A percentile compares a stretch with the other conserved stretches of the same genome.
Evolutionary conservation across 805 yeast genomes (phyloP).

Genomic region (Kregervanrija pseudodelftensis): DNA sequence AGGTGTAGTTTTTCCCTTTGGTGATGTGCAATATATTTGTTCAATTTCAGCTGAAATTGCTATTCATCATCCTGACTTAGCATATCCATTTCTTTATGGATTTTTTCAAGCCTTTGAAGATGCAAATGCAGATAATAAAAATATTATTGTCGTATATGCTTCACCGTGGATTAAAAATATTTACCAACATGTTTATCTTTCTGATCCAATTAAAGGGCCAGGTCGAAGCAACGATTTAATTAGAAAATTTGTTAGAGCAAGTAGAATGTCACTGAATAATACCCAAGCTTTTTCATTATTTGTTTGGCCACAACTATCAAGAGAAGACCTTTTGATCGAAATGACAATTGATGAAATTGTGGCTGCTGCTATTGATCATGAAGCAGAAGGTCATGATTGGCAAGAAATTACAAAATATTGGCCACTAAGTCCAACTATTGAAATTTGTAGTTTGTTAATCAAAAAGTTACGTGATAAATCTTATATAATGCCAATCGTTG

Average conservation of each 20-base stretch:
- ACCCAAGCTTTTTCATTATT: constrained; percentile 49
- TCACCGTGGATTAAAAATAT: constrained; percentile 74
- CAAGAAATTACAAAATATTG: constrained; percentile 54
- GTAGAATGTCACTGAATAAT: constrained; percentile 41
- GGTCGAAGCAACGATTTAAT: constrained; percentile 54
- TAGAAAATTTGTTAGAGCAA: constrained; percentile 52
- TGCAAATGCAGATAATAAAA: constrained; percentile 28
- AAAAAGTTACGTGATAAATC: constrained; percentile 49
- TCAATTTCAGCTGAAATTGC: constrained; percentile 55
- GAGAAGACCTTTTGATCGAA: constrained; percentile 51
- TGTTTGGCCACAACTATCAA: constrained; percentile 61
- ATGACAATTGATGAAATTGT: constrained; percentile 67
- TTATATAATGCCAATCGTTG: constrained; percentile 37
- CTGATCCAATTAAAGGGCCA: constrained; percentile 51
- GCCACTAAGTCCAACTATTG: constrained; percentile 61
- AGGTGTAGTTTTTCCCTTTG: constrained; percentile 62
- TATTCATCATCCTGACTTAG: constrained; percentile 44
- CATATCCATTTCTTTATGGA: constrained; percentile 47
- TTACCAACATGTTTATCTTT: constrained; percentile 46
- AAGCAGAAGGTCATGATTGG: constrained; percentile 71
- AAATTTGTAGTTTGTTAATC: constrained; percentile 60
- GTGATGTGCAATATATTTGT: constrained; percentile 54
- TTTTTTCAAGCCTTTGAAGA: constrained; percentile 46
- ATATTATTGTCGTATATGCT: constrained; percentile 42
- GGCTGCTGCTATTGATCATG: constrained; percentile 65